Evolutionary conservation across 176 grass and related monocot genomes (phyloP).

Genomic region (Musa acuminata): DNA sequence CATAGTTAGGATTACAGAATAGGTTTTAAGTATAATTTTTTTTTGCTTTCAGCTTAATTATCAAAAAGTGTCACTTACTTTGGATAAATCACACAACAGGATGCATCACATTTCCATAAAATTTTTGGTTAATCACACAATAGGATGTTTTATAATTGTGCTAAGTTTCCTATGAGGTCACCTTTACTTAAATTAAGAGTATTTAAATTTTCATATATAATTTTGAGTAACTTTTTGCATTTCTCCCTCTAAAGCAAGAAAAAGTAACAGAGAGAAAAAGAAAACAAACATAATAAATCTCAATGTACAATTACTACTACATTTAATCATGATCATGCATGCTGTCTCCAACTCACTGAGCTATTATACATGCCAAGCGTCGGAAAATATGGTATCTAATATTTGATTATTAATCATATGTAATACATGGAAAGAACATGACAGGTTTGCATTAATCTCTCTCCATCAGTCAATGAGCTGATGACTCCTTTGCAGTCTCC

Average conservation of each 20-base stretch:
- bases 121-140: too few species aligned
- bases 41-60: too few species aligned
- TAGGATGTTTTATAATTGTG: too few species aligned
- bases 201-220: not conserved
- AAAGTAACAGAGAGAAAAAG: not conserved
- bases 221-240: too few species aligned
- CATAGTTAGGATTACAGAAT: too few species aligned
- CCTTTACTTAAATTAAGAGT: too few species aligned
- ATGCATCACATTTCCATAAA: too few species aligned
- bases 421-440: not conserved
- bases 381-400: not conserved
- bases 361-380: not conserved
- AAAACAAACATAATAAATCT: not conserved
- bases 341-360: not conserved
- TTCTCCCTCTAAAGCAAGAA: not conserved
- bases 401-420: not conserved
- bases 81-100: too few species aligned
- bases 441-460: not conserved
- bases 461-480: not conserved
- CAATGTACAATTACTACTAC: not conserved
- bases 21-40: too few species aligned
- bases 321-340: not conserved
- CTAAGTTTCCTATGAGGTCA: too few species aligned
- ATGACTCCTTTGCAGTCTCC: not conserved
- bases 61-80: too few species aligned